Conservation (phyloP, 176 grass and related monocot genomes). For the Themeda triandra region DNA sequence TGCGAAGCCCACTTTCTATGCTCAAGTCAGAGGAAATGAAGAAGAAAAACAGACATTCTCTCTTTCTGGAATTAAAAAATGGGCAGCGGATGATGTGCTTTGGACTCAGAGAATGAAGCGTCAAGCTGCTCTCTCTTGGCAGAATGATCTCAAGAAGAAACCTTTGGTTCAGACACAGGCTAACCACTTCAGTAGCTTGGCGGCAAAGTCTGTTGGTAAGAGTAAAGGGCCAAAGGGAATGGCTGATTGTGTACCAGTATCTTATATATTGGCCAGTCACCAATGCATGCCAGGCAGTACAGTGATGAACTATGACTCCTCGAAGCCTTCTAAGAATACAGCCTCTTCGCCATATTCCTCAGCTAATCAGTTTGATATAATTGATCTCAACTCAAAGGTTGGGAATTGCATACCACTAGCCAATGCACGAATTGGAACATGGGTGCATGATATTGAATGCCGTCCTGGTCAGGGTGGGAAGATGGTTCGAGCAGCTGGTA, state of each 20-base stretch:
- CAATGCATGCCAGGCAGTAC: background rate
- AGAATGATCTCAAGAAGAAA: slow-evolving; percentile 18
- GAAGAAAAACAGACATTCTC: background rate
- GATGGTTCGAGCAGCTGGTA: slow-evolving; percentile 13
- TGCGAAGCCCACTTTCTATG: background rate
- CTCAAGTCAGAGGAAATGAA: background rate
- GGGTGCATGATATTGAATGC: background rate
- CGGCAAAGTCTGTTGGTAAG: background rate
- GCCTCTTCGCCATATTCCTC: background rate
- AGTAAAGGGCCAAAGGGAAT: background rate
- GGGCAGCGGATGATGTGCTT: background rate
- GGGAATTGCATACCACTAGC: slow-evolving; percentile 1
- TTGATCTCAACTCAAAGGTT: slow-evolving; percentile 9
- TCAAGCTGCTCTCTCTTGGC: slow-evolving; percentile 7
- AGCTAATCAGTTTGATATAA: slow-evolving; percentile 1
- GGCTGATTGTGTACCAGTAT: slow-evolving; percentile 1
- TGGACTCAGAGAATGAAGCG: slow-evolving; percentile 11
- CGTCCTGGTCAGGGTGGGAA: slow-evolving; percentile 14
- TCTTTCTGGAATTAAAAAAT: background rate
- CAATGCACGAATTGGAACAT: background rate
- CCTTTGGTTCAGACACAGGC: background rate
- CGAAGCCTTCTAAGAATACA: background rate
- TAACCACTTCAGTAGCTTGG: background rate
- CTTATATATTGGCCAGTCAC: slow-evolving; percentile 8
- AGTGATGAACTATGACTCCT: slow-evolving; percentile 11